Percentiles rank a stretch among this genome's conserved stretches.
Conservation (phyloP, 2,329 filamentous ascomycete genomes). For the Scorias spongiosa region DNA sequence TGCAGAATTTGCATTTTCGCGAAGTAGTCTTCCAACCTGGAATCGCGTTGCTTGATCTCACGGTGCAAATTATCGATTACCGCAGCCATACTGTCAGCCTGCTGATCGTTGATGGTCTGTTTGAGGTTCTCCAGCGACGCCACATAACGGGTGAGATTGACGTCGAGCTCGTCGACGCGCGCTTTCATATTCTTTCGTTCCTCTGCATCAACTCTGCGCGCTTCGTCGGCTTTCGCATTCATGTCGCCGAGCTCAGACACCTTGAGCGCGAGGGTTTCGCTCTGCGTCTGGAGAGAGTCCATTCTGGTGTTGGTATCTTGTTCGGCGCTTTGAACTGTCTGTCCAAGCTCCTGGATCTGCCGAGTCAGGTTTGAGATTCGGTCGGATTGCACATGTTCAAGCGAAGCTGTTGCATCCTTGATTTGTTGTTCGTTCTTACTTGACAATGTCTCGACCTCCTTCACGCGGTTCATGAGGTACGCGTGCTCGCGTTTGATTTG, state of each 20-base stretch:
- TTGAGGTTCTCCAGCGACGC: background rate
- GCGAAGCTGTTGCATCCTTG: background rate
- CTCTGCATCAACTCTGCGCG: background rate
- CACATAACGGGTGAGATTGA: background rate
- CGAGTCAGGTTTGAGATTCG: background rate
- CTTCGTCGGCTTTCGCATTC: background rate
- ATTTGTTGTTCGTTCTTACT: background rate
- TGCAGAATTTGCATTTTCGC: background rate
- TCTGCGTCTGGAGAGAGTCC: background rate
- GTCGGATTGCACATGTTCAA: background rate
- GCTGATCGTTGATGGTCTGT: background rate
- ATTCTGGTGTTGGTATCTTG: background rate
- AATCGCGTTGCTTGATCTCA: background rate
- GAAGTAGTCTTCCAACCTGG: background rate
- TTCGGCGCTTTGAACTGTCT: background rate
- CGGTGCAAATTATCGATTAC: background rate
- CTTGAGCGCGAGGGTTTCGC: background rate
- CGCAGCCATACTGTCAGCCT: background rate
- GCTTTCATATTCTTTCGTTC: background rate
- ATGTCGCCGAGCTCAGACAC: background rate
- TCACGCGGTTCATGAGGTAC: slow-evolving; percentile 17
- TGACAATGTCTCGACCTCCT: slow-evolving; percentile 12
- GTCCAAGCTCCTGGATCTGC: background rate
- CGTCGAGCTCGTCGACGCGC: background rate
- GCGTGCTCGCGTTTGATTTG: slow-evolving; percentile 21